A percentile compares a stretch with the other conserved stretches of the same genome.
Conservation (phyloP, 2,329 filamentous ascomycete species). For the Pseudocercospora vitis region DNA sequence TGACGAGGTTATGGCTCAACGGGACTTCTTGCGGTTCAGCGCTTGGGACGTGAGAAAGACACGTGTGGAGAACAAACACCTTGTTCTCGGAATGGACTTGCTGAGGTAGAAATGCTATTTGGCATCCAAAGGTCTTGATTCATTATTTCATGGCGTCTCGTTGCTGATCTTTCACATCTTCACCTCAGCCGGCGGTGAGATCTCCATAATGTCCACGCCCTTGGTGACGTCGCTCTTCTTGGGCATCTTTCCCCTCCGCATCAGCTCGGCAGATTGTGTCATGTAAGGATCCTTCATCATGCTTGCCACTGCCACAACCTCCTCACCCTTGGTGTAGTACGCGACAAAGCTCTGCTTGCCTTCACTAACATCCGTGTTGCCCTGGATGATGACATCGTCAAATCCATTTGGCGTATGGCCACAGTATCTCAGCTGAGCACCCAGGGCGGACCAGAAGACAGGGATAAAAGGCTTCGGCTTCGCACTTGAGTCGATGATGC, state of each 20-base stretch:
- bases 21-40: too few relatives aligned
- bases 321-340: conserved; percentile 84
- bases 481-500: conserved; percentile 67
- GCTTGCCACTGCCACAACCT: conserved; percentile 82
- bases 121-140: not conserved
- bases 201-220: conserved; percentile 53
- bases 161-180: conserved; percentile 19
- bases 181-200: conserved; percentile 47
- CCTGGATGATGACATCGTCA: conserved; percentile 81
- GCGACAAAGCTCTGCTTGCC: conserved; percentile 76
- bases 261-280: conserved; percentile 78
- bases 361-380: conserved; percentile 62
- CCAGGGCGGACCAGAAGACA: conserved; percentile 94
- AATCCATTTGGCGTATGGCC: conserved; percentile 80
- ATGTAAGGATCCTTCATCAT: conserved; percentile 91
- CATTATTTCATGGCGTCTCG: conserved; percentile 2
- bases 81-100: too few relatives aligned
- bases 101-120: too few relatives aligned
- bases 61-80: too few relatives aligned
- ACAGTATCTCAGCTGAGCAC: conserved; percentile 87
- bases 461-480: conserved; percentile 76
- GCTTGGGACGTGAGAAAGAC: too few relatives aligned
- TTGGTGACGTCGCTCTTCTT: conserved; percentile 72
- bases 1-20: too few relatives aligned
- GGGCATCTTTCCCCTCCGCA: conserved; percentile 80